Evolutionary conservation across 2,329 filamentous ascomycete genomes (phyloP).

Genomic region (Monilinia vaccinii-corymbosi): DNA sequence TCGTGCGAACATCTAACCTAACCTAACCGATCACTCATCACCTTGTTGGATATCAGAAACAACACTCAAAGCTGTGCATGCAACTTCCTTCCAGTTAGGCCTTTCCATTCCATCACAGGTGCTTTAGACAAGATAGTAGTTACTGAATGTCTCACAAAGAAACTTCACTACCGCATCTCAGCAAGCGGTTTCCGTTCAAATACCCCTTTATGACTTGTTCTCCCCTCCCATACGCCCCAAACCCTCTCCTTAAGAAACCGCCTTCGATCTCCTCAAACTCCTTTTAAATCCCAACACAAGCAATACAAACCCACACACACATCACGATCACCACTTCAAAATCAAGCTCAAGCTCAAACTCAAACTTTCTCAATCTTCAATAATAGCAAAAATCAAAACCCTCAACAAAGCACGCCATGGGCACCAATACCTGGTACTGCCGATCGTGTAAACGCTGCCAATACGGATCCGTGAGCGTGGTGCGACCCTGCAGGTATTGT

Average conservation of each 20-base stretch:
- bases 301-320: not conserved
- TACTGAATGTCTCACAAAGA: too few relatives aligned
- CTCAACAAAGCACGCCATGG: not conserved
- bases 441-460: not conserved
- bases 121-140: too few relatives aligned
- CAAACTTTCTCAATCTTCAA: not conserved
- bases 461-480: not conserved
- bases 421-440: not conserved
- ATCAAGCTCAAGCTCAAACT: too few relatives aligned
- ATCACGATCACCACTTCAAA: too few relatives aligned
- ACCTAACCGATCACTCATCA: not conserved
- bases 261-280: not conserved
- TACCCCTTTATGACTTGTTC: not conserved
- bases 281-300: not conserved
- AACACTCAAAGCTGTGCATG: not conserved
- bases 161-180: too few relatives aligned
- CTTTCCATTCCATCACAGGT: not conserved
- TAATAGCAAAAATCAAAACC: not conserved
- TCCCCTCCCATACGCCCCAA: not conserved
- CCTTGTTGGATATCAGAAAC: not conserved
- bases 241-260: not conserved
- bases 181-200: too few relatives aligned
- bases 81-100: not conserved
- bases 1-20: not conserved
- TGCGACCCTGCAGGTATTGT: not conserved